A percentile compares a stretch with the other conserved stretches of the same genome.
Evolutionary conservation across 148 eudicot genomes (phyloP).

Genomic region (Camellia japonica): DNA sequence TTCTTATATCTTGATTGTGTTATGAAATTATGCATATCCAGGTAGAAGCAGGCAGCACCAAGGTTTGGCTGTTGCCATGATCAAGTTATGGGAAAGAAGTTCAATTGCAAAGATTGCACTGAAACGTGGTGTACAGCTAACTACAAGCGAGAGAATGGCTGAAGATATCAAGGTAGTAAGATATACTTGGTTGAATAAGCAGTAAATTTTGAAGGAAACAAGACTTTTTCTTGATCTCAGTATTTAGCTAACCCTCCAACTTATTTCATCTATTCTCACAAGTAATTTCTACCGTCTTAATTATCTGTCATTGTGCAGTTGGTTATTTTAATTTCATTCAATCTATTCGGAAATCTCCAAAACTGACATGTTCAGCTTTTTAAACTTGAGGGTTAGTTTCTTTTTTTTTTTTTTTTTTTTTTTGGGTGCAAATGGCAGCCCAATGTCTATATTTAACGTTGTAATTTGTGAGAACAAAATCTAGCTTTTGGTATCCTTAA

Average conservation of each 20-base stretch:
- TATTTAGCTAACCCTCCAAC: background rate
- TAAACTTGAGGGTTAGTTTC: background rate
- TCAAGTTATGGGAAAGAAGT: conserved; percentile 91
- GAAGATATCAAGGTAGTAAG: conserved; percentile 83
- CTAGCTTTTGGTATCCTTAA: background rate
- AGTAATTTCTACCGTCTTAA: background rate
- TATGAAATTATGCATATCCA: conserved; percentile 32
- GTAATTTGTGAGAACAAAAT: background rate
- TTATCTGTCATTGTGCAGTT: background rate
- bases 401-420: background rate
- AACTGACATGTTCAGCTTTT: background rate
- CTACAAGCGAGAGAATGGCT: conserved; percentile 97
- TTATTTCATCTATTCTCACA: background rate
- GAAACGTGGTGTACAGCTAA: conserved; percentile 93
- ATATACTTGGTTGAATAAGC: background rate
- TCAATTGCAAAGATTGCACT: conserved; percentile 88
- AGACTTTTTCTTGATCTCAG: background rate
- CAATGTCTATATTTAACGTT: background rate
- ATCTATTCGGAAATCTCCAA: background rate
- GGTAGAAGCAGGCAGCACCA: conserved; percentile 96
- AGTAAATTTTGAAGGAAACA: background rate
- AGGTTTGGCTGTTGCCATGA: conserved; percentile 85
- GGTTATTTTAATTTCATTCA: background rate
- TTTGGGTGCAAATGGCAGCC: background rate
- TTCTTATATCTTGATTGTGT: conserved; percentile 1